Percentiles rank a stretch among this genome's conserved stretches.
These are phyloP conservation scores for Metschnikowia anglica DNA, from an alignment of 805 yeast genomes.

Conservation along the genomic window DNA sequence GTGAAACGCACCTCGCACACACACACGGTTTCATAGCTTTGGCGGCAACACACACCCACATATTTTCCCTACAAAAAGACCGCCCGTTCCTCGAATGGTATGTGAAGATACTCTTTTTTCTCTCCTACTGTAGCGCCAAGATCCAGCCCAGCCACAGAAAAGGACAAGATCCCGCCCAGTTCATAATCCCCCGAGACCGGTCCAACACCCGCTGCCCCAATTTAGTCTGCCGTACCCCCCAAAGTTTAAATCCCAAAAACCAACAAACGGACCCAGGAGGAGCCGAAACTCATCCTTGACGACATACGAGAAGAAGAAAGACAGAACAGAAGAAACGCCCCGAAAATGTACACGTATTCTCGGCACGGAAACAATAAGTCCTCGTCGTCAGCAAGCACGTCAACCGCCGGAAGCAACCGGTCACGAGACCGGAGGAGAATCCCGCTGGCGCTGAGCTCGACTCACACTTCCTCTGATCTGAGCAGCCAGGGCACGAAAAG, in stretches of 20 bases:
- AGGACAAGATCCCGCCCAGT: background rate
- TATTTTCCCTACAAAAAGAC: constrained; percentile 6
- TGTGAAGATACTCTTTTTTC: background rate
- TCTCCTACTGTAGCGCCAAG: background rate
- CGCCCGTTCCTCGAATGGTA: background rate
- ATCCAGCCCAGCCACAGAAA: no score
- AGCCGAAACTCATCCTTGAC: no score
- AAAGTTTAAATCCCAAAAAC: no score
- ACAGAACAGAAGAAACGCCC: background rate
- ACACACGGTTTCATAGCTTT: constrained; percentile 7
- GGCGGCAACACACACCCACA: constrained; percentile 8
- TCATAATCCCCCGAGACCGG: no score
- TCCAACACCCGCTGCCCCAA: no score
- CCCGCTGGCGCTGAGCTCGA: constrained; percentile 10
- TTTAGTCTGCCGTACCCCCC: no score
- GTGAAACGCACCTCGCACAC: constrained; percentile 12
- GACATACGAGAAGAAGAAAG: no score
- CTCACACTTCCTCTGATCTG: constrained; percentile 10
- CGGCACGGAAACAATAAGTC: constrained; percentile 17
- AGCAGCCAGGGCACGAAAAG: constrained; percentile 6
- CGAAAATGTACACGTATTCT: constrained; percentile 21
- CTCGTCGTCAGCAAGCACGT: constrained; percentile 14
- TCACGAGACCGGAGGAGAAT: constrained; percentile 13
- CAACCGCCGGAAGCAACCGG: constrained; percentile 8
- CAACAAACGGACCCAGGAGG: no score